These are phyloP conservation scores for Solanum raphanifolium DNA, from an alignment of 257 asterid genomes.

Conservation along the genomic window DNA sequence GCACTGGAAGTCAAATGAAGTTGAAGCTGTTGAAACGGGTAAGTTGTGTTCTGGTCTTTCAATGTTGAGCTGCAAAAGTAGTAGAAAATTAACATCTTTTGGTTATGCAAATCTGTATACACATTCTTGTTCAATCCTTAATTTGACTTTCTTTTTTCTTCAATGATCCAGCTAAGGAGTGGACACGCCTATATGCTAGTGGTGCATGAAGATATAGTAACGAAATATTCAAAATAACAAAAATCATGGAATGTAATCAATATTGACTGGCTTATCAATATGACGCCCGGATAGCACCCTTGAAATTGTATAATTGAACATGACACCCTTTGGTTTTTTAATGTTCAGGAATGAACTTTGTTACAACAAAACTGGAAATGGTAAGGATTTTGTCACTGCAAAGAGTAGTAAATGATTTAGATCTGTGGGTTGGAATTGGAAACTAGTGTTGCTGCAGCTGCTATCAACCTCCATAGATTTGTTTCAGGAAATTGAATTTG, in stretches of 20 bases:
- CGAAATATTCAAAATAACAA: background rate
- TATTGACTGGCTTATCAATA: background rate
- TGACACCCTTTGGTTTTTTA: background rate
- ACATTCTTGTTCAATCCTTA: background rate
- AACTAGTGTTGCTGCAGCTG: background rate
- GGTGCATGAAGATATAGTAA: conserved; percentile 42
- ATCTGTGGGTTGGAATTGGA: background rate
- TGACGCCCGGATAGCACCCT: background rate
- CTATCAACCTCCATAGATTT: background rate
- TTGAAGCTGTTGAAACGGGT: conserved; percentile 99
- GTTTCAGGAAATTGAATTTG: background rate
- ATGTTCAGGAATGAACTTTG: background rate
- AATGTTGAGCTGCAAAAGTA: background rate
- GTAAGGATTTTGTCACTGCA: background rate
- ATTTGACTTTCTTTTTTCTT: background rate
- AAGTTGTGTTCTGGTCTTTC: background rate
- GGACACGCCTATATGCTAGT: conserved; percentile 93
- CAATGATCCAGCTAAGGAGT: conserved; percentile 63
- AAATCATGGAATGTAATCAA: background rate
- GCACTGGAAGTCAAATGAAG: conserved; percentile 97
- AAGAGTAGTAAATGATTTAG: background rate
- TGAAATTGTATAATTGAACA: conserved; percentile 29
- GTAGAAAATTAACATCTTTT: background rate
- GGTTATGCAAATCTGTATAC: background rate
- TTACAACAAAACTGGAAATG: background rate